Base-by-base conservation (phyloP, 768 basidiomycete species). In the Trametes cingulata region DNA sequence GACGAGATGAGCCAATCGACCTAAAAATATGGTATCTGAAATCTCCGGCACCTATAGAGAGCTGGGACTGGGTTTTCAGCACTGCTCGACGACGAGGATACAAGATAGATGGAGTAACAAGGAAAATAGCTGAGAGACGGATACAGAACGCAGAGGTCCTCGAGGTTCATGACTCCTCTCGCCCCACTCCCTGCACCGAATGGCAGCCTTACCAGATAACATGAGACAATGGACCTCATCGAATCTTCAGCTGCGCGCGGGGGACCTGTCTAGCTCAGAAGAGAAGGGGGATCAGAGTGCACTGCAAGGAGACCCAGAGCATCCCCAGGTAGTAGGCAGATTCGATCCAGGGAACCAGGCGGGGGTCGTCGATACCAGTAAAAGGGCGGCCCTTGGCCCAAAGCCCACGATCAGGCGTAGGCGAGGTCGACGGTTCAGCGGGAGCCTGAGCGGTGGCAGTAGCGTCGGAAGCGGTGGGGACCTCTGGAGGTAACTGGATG, bases 201-300 rank as follows among this genome's bases (percentile, higher is more conserved):
- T 33, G 47, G 20, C 56, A 49, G 47, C 56, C 56, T 57, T 41
- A 57, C 47, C 47, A 35, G 20, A 35, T 20, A 52, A 40, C 14
- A 33, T 14, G 19, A 9, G 41, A 29, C 2, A 25, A 7, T 45
- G 9, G 22, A 36, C 43, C n/a, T 43, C 40, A 17, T 25, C n/a
- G n/a, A n/a, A n/a, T 45, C 52, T 43, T 54, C 52, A 49, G 47
- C 56, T 50, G 56, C 56, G 56, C 47, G 56, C 56, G 56, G 47
- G 39, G 17, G 4, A 13, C 19, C n/a, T 13, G 25, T 37, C 19
- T 24, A 15, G 33, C 24, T 33, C 33, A 50, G 27, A 49, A 42
- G 12, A 48, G 15, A 29, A 57, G 56, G 27, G 56, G 24, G 6
- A 57, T n/a, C 25, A 54, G 9, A 12, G 53, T 54, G 19, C n/a